phyloP scores from a whole-genome alignment of 495 filamentous ascomycete genomes.

The Daldinia vernicosa region DNA sequence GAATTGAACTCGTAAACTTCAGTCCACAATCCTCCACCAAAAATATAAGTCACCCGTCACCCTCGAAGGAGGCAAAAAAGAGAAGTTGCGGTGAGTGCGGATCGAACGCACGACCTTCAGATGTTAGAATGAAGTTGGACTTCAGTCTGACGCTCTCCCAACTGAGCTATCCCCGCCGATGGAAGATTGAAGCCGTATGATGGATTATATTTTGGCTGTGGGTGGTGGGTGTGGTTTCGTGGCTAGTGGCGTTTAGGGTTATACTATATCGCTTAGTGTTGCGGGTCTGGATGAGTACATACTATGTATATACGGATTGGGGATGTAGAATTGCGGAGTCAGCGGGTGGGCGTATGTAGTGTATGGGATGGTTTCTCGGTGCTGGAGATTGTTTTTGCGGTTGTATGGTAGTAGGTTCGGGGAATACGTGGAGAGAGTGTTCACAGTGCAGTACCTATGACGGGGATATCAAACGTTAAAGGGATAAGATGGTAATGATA shows the following conservation, averaged over 20 bases:
- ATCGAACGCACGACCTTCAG: constrained; percentile 48
- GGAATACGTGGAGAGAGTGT: background rate
- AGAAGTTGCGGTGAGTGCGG: constrained; percentile 44
- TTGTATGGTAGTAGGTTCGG: background rate
- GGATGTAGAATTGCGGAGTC: background rate
- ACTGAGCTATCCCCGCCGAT: constrained; percentile 48
- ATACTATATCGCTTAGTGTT: background rate
- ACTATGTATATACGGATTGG: no score
- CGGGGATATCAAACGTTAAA: no score
- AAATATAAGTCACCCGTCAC: background rate
- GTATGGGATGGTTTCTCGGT: no score
- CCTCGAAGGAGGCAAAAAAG: no score
- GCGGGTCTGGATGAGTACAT: background rate
- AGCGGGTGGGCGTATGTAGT: background rate
- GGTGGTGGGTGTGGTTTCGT: background rate
- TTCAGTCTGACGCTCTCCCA: constrained; percentile 56
- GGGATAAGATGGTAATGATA: no score
- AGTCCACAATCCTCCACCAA: background rate
- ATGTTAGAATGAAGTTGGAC: constrained; percentile 45
- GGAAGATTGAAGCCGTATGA: background rate
- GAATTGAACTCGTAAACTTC: no score
- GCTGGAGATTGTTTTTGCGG: background rate
- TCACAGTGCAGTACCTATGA: no score
- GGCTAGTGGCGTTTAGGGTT: background rate
- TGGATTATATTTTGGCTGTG: background rate